Conservation (phyloP, 106 monocot genomes). For the Platanthera guangdongensis region DNA sequence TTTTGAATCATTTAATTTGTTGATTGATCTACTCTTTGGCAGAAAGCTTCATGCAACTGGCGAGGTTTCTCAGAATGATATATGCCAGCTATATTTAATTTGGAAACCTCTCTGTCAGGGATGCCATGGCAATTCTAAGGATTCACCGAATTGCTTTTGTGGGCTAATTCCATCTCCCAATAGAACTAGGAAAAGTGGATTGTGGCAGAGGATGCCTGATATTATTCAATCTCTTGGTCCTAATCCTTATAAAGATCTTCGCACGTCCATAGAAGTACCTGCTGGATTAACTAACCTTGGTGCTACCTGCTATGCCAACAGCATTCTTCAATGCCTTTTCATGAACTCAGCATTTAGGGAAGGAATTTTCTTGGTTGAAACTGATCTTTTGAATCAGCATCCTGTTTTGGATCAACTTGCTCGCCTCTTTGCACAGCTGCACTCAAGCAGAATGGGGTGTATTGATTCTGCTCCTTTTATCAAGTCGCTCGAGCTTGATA, state of each 20-base stretch:
- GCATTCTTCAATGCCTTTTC: conserved; percentile 97
- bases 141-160: conserved; percentile 95
- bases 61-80: conserved; percentile 48
- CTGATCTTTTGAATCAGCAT: conserved; percentile 57
- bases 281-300: conserved; percentile 94
- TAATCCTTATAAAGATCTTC: conserved; percentile 64
- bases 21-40: conserved; percentile 10
- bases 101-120: conserved; percentile 73
- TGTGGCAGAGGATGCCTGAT: conserved; percentile 86
- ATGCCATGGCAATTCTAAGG: conserved; percentile 79
- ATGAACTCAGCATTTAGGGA: conserved; percentile 77
- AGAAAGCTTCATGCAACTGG: conserved; percentile 78
- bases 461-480: conserved; percentile 97
- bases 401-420: conserved; percentile 87
- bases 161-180: conserved; percentile 65
- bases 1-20: background rate
- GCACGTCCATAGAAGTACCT: conserved; percentile 57
- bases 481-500: conserved; percentile 90
- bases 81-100: conserved; percentile 57
- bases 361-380: conserved; percentile 77
- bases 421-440: conserved; percentile 77
- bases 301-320: conserved; percentile 98
- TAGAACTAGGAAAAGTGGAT: conserved; percentile 63
- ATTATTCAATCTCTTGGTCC: conserved; percentile 66
- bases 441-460: conserved; percentile 75